Percentiles rank a stretch among this genome's conserved stretches.
Conservation (phyloP, 1,284 basidiomycete species). For the Moesziomyces sp. region DNA sequence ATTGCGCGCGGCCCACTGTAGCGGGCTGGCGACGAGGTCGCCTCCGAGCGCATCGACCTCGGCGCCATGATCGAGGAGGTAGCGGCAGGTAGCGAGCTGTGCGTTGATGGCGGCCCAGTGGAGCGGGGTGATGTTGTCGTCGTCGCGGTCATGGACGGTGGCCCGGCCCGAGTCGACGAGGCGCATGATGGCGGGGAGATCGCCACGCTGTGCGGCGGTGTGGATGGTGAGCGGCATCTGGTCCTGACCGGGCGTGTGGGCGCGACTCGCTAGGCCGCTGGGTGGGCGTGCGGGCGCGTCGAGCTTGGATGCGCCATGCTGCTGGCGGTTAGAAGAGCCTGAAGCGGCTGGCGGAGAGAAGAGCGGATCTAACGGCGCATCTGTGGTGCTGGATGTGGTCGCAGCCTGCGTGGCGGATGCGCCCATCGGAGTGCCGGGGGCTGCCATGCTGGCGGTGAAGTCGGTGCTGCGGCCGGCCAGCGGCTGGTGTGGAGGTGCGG, state of each 20-base stretch:
- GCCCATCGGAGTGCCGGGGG: constrained; percentile 31
- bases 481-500: background rate
- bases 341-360: constrained; percentile 5
- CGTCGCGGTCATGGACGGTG: constrained; percentile 82
- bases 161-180: constrained; percentile 81
- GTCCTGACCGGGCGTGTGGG: constrained; percentile 39
- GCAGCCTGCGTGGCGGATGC: constrained; percentile 24
- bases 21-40: constrained; percentile 91
- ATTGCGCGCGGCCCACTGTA: constrained; percentile 96
- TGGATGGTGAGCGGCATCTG: constrained; percentile 74
- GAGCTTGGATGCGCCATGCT: constrained; percentile 7
- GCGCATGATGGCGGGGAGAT: constrained; percentile 76
- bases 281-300: constrained; percentile 14
- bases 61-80: constrained; percentile 87
- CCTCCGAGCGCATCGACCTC: constrained; percentile 94
- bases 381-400: constrained; percentile 8
- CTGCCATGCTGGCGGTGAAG: constrained; percentile 24
- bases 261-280: constrained; percentile 18
- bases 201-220: constrained; percentile 86
- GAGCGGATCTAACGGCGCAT: constrained; percentile 21
- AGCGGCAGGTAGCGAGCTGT: constrained; percentile 70
- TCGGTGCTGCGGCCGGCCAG: background rate
- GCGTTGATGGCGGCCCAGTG: constrained; percentile 98
- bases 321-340: constrained; percentile 4
- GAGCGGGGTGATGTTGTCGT: constrained; percentile 90